phyloP scores from a whole-genome alignment of 768 basidiomycete genomes.

The Rhodotorula sphaerocarpa region DNA sequence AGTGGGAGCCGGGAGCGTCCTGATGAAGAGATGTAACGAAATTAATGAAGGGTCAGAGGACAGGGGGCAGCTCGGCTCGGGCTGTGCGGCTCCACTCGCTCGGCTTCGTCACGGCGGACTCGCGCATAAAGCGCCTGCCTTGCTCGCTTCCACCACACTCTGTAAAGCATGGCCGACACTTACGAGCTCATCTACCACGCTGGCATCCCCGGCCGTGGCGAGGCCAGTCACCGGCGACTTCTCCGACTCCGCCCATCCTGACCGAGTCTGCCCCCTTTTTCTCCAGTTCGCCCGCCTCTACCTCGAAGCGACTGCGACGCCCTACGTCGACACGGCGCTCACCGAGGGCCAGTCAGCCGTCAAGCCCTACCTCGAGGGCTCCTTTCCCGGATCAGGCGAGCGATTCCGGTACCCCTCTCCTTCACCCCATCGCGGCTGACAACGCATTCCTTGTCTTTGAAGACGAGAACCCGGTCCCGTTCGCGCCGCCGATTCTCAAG shows the following conservation, averaged over 20 bases:
- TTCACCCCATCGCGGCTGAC: neutral
- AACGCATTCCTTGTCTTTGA: no score
- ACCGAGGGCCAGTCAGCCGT: slow-evolving; percentile 8
- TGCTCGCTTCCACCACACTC: neutral
- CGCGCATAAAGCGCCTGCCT: no score
- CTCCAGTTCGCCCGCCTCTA: slow-evolving; percentile 22
- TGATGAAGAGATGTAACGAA: no score
- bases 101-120: no score
- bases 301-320: slow-evolving; percentile 24
- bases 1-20: no score
- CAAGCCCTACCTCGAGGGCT: slow-evolving; percentile 11
- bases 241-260: neutral
- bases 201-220: slow-evolving; percentile 24
- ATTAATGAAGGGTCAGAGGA: no score
- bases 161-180: neutral
- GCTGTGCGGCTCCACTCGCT: no score
- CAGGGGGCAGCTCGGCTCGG: no score
- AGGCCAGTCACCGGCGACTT: slow-evolving; percentile 2
- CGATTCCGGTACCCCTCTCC: neutral
- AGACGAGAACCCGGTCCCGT: slow-evolving; percentile 40
- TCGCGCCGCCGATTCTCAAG: slow-evolving; percentile 48
- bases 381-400: slow-evolving; percentile 10
- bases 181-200: slow-evolving; percentile 33
- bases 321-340: slow-evolving; percentile 13
- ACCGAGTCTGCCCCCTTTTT: no score